phyloP scores from a whole-genome alignment of 768 basidiomycete species.

The Mycena alexandri region DNA sequence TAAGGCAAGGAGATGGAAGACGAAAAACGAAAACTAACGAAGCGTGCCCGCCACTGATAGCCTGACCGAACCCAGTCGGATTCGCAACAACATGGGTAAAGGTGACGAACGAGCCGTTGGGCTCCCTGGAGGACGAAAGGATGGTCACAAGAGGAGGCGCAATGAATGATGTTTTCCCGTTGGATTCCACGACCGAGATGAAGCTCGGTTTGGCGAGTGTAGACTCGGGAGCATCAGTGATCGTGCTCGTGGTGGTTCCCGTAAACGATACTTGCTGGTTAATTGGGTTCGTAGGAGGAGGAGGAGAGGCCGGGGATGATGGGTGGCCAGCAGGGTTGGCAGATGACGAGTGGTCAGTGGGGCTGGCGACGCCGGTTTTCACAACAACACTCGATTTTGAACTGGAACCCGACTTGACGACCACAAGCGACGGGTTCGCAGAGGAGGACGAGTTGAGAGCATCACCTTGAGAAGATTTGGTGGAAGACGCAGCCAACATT shows the following conservation, averaged over 20 bases:
- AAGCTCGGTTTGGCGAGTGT: slow-evolving; percentile 60
- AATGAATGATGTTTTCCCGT: slow-evolving; percentile 54
- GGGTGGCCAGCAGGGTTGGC: slow-evolving; percentile 9
- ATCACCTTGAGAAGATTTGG: too few relatives aligned
- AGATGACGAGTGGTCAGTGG: too few relatives aligned
- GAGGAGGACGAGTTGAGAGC: not conserved
- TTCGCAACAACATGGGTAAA: slow-evolving; percentile 68
- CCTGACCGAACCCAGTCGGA: slow-evolving; percentile 50
- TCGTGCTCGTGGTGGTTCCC: slow-evolving; percentile 54
- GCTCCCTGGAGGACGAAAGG: slow-evolving; percentile 57
- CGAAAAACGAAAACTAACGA: slow-evolving; percentile 45
- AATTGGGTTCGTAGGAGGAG: not conserved
- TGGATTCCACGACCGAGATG: slow-evolving; percentile 54
- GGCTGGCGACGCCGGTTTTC: slow-evolving; percentile 23
- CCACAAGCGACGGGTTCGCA: not conserved
- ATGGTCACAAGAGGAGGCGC: slow-evolving; percentile 63
- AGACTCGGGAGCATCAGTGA: slow-evolving; percentile 55
- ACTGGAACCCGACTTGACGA: not conserved
- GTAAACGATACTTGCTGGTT: slow-evolving; percentile 20
- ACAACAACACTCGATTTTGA: slow-evolving; percentile 3
- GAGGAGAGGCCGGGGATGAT: not conserved
- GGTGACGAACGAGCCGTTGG: slow-evolving; percentile 60
- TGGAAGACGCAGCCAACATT: not conserved
- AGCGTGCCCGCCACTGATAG: slow-evolving; percentile 33
- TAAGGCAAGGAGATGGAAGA: not conserved